Conservation (phyloP, 1,139 yeast species). For the Nakaseomyces nivariensis region DNA sequence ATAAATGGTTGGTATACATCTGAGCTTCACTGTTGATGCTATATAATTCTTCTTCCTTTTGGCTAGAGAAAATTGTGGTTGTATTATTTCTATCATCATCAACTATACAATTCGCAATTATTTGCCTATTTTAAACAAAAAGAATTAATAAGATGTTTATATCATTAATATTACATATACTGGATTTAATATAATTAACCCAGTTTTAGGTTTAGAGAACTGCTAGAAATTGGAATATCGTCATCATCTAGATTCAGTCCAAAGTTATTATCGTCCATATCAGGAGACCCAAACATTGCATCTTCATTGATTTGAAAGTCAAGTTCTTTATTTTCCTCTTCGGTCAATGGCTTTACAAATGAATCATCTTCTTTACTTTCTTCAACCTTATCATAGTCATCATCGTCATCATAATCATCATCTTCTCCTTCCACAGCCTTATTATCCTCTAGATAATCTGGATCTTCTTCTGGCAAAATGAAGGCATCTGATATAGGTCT, state of each 20-base stretch:
- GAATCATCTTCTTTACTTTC: conserved; percentile 2
- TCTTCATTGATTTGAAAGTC: background rate
- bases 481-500: conserved; percentile 45
- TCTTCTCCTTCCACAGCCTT: background rate
- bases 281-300: background rate
- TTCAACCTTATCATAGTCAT: background rate
- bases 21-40: background rate
- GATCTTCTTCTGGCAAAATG: conserved; percentile 33
- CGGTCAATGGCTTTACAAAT: background rate
- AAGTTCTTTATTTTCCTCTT: background rate
- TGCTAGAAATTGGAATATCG: background rate
- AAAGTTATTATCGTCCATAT: background rate
- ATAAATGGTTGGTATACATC: too few species aligned
- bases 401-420: background rate
- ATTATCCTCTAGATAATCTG: conserved; percentile 5
- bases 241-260: conserved; percentile 1
- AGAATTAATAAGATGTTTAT: background rate
- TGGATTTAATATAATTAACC: background rate
- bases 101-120: background rate
- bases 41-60: too few species aligned
- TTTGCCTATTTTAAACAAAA: background rate
- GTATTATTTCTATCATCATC: background rate
- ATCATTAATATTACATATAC: background rate
- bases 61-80: too few species aligned
- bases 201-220: background rate